Conservation (phyloP, 345 rosid genomes). For the Pseudoturritis turrita region DNA sequence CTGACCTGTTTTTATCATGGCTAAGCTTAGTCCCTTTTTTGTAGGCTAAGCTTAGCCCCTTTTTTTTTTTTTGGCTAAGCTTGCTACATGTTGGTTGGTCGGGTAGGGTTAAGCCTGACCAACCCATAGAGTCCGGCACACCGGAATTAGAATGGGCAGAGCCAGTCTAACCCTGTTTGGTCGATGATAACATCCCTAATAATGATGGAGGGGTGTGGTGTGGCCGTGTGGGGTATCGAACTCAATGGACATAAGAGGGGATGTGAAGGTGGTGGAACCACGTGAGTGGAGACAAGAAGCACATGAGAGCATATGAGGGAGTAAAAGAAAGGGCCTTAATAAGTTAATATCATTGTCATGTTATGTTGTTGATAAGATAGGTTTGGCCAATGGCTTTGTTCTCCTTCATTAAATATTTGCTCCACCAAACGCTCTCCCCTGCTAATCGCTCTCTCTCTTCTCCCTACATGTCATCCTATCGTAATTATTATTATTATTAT, state of each 20-base stretch:
- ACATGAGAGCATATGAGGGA: conserved; percentile 29
- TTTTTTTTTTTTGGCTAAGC: too few relatives aligned
- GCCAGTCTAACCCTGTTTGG: neutral
- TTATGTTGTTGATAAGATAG: conserved; percentile 21
- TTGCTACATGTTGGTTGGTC: too few relatives aligned
- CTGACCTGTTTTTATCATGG: neutral
- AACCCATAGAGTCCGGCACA: neutral
- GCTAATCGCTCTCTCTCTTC: neutral
- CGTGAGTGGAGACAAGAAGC: conserved; percentile 32
- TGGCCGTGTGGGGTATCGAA: conserved; percentile 16
- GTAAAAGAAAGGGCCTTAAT: conserved; percentile 2
- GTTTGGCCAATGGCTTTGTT: conserved; percentile 24
- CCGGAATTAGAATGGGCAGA: neutral
- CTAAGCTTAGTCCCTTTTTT: too few relatives aligned
- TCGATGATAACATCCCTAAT: neutral
- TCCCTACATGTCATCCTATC: neutral
- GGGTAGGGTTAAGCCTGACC: neutral
- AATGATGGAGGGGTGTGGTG: neutral
- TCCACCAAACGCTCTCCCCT: neutral
- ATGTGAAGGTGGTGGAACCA: conserved; percentile 27
- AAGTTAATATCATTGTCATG: conserved; percentile 19
- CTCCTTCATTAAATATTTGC: conserved; percentile 4
- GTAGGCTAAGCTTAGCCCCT: neutral
- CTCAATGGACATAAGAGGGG: neutral
- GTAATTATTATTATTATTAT: neutral